Evolutionary conservation across 768 basidiomycete genomes (phyloP).

Genomic region (Suillus subluteus): DNA sequence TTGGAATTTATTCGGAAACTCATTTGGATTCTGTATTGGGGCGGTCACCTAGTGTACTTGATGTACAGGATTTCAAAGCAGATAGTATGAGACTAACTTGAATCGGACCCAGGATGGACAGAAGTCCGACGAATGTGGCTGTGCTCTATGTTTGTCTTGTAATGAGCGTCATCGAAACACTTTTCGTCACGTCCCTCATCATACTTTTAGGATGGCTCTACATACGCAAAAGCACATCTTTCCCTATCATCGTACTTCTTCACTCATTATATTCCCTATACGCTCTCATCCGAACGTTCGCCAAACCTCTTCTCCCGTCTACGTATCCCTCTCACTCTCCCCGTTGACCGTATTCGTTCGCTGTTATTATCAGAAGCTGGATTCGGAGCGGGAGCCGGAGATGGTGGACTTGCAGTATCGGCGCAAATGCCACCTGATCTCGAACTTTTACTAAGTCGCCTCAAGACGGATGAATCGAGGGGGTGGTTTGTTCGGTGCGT

Average conservation of each 20-base stretch:
- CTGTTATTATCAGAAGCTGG: constrained; percentile 48
- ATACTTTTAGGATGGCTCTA: neutral
- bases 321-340: constrained; percentile 55
- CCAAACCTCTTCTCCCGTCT: constrained; percentile 65
- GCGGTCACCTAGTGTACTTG: too few species aligned
- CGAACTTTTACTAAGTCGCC: constrained; percentile 54
- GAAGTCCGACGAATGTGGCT: too few species aligned
- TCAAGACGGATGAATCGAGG: constrained; percentile 61
- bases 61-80: too few species aligned
- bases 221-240: neutral
- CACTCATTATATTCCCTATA: constrained; percentile 58
- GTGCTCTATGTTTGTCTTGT: too few species aligned
- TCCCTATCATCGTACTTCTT: constrained; percentile 39
- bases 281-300: constrained; percentile 49
- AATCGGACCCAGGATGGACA: too few species aligned
- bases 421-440: constrained; percentile 47
- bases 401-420: constrained; percentile 14
- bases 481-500: constrained; percentile 61
- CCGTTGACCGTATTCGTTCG: constrained; percentile 54
- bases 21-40: too few species aligned
- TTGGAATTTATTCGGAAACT: too few species aligned
- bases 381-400: constrained; percentile 29
- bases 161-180: too few species aligned
- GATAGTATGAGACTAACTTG: too few species aligned
- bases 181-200: too few species aligned